phyloP scores from a whole-genome alignment of 305 asterid genomes.

The Striga hermonthica region DNA sequence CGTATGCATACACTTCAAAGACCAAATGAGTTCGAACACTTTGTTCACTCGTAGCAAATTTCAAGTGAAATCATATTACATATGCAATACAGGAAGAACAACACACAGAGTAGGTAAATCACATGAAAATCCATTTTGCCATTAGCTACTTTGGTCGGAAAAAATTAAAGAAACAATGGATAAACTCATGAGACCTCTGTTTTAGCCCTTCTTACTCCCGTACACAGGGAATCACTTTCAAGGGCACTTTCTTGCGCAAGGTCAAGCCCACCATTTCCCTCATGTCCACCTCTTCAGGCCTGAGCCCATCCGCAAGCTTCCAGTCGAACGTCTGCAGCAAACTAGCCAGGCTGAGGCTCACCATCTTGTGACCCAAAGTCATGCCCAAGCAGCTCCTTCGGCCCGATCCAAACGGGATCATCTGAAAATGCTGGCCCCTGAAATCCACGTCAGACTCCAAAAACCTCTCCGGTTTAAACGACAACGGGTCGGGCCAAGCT shows the following conservation, averaged over 20 bases:
- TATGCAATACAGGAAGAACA: too few species aligned
- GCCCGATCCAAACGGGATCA: constrained; percentile 17
- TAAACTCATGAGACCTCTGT: too few species aligned
- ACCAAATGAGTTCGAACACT: too few species aligned
- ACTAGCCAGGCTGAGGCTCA: constrained; percentile 5
- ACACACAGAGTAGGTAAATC: too few species aligned
- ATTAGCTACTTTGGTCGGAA: too few species aligned
- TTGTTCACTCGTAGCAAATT: too few species aligned
- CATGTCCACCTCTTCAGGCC: not conserved
- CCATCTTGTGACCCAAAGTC: constrained; percentile 8
- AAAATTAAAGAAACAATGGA: too few species aligned
- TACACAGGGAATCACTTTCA: not conserved
- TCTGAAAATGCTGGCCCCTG: constrained; percentile 9
- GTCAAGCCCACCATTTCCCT: constrained; percentile 3
- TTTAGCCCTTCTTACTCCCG: not conserved
- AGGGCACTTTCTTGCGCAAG: constrained; percentile 13
- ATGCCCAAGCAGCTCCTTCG: constrained; percentile 9
- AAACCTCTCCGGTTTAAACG: constrained; percentile 17
- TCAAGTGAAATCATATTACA: too few species aligned
- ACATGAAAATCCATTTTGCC: too few species aligned
- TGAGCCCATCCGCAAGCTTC: constrained; percentile 1
- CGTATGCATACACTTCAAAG: too few species aligned
- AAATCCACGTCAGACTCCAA: constrained; percentile 13
- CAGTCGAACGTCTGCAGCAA: constrained; percentile 14
- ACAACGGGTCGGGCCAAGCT: constrained; percentile 14